A percentile compares a stretch with the other conserved stretches of the same genome.
Evolutionary conservation across 257 asterid species (phyloP).

Genomic region (Fraxinus anomala): DNA sequence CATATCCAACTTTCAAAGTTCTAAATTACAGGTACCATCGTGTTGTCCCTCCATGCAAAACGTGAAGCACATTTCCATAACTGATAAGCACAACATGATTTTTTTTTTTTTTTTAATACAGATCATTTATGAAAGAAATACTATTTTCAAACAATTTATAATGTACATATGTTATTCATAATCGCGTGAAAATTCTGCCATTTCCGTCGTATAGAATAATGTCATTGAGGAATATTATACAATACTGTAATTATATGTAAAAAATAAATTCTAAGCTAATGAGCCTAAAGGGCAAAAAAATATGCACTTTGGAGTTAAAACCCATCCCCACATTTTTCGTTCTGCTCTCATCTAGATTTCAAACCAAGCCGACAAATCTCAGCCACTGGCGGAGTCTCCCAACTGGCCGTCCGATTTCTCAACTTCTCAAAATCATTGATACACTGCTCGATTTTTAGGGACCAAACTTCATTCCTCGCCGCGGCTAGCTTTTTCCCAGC

Average conservation of each 20-base stretch:
- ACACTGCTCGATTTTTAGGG: conserved; percentile 52
- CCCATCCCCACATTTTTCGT: not conserved
- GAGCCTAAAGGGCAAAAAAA: not conserved
- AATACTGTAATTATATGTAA: not conserved
- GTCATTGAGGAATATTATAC: not conserved
- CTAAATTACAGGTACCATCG: too few species aligned
- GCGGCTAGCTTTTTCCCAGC: conserved; percentile 57
- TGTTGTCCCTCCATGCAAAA: too few species aligned
- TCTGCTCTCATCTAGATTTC: conserved; percentile 27
- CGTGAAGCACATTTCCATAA: too few species aligned
- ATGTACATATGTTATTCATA: too few species aligned
- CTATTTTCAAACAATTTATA: too few species aligned
- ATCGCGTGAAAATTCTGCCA: not conserved
- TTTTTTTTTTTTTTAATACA: too few species aligned
- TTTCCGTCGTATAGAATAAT: not conserved
- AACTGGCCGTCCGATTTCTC: conserved; percentile 51
- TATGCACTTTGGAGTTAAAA: not conserved
- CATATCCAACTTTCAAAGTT: too few species aligned
- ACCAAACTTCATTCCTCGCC: conserved; percentile 45
- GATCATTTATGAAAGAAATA: too few species aligned
- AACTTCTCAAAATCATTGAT: conserved; percentile 55
- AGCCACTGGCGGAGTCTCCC: conserved; percentile 63
- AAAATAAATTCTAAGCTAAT: not conserved
- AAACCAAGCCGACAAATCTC: conserved; percentile 65
- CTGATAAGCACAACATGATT: not conserved